Evolutionary conservation across 2,329 filamentous ascomycete genomes (phyloP).

Genomic region (Trichoderma sp.): DNA sequence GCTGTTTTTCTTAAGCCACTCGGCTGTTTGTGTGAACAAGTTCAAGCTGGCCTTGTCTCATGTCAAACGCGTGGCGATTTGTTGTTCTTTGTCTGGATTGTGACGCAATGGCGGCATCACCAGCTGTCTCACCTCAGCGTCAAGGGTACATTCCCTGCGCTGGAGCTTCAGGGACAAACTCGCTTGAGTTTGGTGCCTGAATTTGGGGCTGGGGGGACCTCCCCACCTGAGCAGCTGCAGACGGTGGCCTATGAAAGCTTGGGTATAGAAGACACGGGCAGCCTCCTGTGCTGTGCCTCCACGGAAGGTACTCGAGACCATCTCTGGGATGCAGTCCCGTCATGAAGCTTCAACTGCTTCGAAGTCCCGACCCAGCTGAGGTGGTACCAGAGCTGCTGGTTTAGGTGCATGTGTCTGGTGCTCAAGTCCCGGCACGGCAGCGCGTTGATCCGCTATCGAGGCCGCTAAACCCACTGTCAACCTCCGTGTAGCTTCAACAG

Average conservation of each 20-base stretch:
- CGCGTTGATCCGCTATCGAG: constrained; percentile 33
- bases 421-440: constrained; percentile 27
- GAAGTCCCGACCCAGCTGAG: neutral
- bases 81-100: constrained; percentile 25
- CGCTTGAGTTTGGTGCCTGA: constrained; percentile 6
- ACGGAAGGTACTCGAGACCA: neutral
- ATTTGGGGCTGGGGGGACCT: neutral
- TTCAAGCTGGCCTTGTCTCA: constrained; percentile 15
- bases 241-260: neutral
- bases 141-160: constrained; percentile 20
- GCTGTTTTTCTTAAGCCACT: neutral
- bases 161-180: constrained; percentile 19
- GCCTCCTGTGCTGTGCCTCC: neutral
- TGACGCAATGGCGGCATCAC: constrained; percentile 32
- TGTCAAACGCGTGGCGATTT: constrained; percentile 22
- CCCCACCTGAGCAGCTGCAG: constrained; percentile 14
- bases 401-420: too few relatives aligned
- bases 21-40: neutral
- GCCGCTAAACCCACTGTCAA: constrained; percentile 22
- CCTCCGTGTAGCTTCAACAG: constrained; percentile 5
- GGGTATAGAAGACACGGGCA: neutral
- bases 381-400: too few relatives aligned
- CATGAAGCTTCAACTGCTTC: neutral
- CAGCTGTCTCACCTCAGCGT: constrained; percentile 17
- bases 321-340: neutral